Conservation (phyloP, 169 alveolate species). For the Cryptosporidium andersoni region DNA sequence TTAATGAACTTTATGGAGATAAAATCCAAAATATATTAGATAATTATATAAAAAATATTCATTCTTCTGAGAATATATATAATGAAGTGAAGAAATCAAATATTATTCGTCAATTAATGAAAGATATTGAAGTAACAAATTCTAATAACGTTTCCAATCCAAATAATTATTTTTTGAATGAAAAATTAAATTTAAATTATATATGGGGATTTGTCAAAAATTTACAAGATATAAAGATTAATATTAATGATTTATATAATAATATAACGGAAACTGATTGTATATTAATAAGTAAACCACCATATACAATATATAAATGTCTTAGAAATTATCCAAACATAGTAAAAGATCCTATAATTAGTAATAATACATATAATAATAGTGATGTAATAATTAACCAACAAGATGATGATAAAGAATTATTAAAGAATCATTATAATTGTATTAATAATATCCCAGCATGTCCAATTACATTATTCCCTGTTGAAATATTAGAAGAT, state of each 20-base stretch:
- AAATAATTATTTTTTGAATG: neutral
- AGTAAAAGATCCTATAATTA: no score
- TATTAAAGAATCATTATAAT: neutral
- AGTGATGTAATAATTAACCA: no score
- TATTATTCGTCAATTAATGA: no score
- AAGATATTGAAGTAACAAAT: no score
- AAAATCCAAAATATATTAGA: neutral
- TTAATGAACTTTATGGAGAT: neutral
- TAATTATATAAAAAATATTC: neutral
- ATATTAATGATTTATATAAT: no score
- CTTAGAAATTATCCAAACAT: no score
- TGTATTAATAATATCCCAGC: slow-evolving; percentile 9
- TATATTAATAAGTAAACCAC: neutral
- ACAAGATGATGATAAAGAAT: no score
- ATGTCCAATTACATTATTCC: slow-evolving; percentile 64
- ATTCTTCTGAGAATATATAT: no score
- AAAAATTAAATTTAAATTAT: neutral
- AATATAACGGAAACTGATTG: neutral
- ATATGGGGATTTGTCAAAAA: neutral
- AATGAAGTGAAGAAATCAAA: no score
- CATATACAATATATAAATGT: slow-evolving; percentile 17
- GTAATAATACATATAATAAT: no score
- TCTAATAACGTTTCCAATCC: neutral
- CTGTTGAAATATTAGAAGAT: slow-evolving; percentile 7
- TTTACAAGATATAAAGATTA: no score